These are phyloP conservation scores for Spiraea crenata DNA, from an alignment of 331 rosid species.

Conservation along the genomic window DNA sequence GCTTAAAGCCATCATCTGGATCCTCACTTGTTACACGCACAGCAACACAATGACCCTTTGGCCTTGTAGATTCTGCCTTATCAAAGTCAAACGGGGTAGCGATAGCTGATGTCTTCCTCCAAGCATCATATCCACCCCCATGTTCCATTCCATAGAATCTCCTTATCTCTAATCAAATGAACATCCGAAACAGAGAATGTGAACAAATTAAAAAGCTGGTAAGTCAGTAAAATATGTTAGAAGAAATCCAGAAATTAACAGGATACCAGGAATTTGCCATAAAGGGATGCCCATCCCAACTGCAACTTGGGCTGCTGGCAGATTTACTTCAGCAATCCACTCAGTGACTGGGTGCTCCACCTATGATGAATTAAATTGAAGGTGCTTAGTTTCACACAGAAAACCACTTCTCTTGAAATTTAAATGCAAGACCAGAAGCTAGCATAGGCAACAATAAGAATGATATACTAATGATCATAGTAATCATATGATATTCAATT, in stretches of 20 bases:
- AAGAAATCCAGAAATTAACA: constrained; percentile 23
- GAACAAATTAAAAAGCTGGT: constrained; percentile 13
- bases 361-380: constrained; percentile 41
- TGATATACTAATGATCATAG: not conserved
- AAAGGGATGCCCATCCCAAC: constrained; percentile 99
- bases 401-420: constrained; percentile 3
- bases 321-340: constrained; percentile 97
- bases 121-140: constrained; percentile 94
- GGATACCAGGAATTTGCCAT: constrained; percentile 97
- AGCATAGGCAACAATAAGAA: not conserved
- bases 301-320: constrained; percentile 97
- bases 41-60: constrained; percentile 98
- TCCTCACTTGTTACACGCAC: constrained; percentile 99
- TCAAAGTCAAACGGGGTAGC: constrained; percentile 94
- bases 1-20: constrained; percentile 99
- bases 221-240: constrained; percentile 5
- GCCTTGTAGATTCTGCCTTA: constrained; percentile 74
- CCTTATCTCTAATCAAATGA: constrained; percentile 70
- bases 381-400: constrained; percentile 10
- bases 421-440: not conserved
- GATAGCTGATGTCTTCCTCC: constrained; percentile 77
- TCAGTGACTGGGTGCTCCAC: constrained; percentile 99
- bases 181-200: constrained; percentile 16
- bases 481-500: too few species aligned
- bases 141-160: constrained; percentile 91